Base-by-base conservation (phyloP, 2,329 filamentous ascomycete species). In the Ceratocystis lukuohia region DNA sequence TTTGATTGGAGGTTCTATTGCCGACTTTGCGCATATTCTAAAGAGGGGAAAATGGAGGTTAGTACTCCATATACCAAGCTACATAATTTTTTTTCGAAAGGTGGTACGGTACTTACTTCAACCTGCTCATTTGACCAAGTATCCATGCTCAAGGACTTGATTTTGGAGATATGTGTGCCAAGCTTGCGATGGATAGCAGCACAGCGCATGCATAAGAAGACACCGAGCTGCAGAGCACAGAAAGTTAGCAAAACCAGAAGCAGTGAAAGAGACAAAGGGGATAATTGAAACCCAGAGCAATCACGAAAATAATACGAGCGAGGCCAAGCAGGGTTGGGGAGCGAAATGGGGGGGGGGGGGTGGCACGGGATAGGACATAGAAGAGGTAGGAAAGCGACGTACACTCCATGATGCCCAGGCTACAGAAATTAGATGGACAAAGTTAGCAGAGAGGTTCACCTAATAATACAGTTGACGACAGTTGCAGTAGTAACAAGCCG, bases 61-160 rank as follows among this genome's bases (percentile, higher is more conserved):
- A 67, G 61, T 44, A 33, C 6, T 22, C 22, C n/a, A 50, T 22
- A 12, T 50, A 22, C 22, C 22, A 8, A 22, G 22, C 6, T 22
- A 50, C 17, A 50, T 50, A 17, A 20, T 41, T 12, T 41, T 37
- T 41, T 41, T 41, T 37, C 33, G 17, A 33, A 33, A 45, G 46
- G 30, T 22, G 22, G 45, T 17, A 15, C 20, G 15, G 30, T 64
- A 77, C 84, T 77, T 80, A 96, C 92, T 77, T 99, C 94, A 70
- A 99, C 92, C 78, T 99, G 94, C 69, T 97, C 94, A 73, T 88
- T 87, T 62, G 89, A 86, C 94, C 94, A 99, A 71, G 88, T 94
- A 77, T 99, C 94, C 92, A 99, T 97, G 76, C 89, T 97, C 78
- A 99, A 77, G 46, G 92, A 97, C 77, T 99, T 99, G 79, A 99